These are phyloP conservation scores for Trametes hirsuta DNA, from an alignment of 1,284 basidiomycete genomes.

Conservation along the genomic window DNA sequence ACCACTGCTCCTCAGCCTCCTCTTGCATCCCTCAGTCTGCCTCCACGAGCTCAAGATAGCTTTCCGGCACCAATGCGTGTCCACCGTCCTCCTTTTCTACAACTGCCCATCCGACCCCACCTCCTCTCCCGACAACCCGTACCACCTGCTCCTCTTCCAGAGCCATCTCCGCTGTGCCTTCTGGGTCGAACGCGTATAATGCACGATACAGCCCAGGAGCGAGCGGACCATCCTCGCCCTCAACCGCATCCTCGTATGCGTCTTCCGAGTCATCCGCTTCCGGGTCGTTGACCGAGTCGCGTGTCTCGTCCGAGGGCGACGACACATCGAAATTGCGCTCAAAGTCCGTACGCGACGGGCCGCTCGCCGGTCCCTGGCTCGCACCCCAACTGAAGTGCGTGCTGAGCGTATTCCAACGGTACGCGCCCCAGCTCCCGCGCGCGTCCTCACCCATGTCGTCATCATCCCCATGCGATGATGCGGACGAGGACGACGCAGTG, in stretches of 20 bases:
- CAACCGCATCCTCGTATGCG: slow-evolving; percentile 28
- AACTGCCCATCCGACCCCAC: slow-evolving; percentile 77
- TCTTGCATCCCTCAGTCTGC: slow-evolving; percentile 21
- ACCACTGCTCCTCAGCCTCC: slow-evolving; percentile 3
- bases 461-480: slow-evolving; percentile 26
- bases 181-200: slow-evolving; percentile 69
- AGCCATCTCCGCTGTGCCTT: slow-evolving; percentile 77
- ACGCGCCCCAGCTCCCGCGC: slow-evolving; percentile 44
- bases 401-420: slow-evolving; percentile 47
- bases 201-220: slow-evolving; percentile 72
- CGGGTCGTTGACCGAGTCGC: slow-evolving; percentile 37
- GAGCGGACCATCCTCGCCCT: slow-evolving; percentile 48
- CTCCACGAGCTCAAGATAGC: slow-evolving; percentile 60
- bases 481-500: slow-evolving; percentile 32
- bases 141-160: slow-evolving; percentile 74
- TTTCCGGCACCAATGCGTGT: slow-evolving; percentile 70
- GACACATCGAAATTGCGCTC: slow-evolving; percentile 49
- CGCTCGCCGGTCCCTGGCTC: slow-evolving; percentile 24
- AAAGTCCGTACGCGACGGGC: slow-evolving; percentile 49
- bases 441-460: slow-evolving; percentile 31
- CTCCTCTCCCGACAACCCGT: slow-evolving; percentile 66
- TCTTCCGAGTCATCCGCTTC: slow-evolving; percentile 28
- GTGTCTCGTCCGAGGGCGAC: slow-evolving; percentile 31
- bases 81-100: slow-evolving; percentile 48
- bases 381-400: slow-evolving; percentile 38